Evolutionary conservation across 2,329 filamentous ascomycete genomes (phyloP).

Genomic region (Zelopaecilomyces penicillatus): DNA sequence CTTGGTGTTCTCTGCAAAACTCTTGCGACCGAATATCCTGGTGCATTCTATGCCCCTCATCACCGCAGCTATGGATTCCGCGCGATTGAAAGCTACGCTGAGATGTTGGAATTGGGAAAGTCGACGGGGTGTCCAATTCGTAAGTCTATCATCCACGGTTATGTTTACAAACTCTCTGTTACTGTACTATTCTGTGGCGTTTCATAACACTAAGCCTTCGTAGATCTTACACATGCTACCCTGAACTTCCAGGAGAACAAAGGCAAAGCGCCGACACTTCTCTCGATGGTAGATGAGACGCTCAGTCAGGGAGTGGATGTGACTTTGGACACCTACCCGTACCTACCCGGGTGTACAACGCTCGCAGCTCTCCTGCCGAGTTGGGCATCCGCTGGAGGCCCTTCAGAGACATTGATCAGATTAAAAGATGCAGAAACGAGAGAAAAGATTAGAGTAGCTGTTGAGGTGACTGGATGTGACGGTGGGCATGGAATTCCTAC

Average conservation of each 20-base stretch:
- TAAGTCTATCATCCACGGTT: constrained; percentile 5
- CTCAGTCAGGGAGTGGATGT: constrained; percentile 13
- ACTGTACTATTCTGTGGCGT: not conserved
- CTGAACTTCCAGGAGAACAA: constrained; percentile 17
- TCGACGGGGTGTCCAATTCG: constrained; percentile 16
- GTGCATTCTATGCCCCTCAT: constrained; percentile 16
- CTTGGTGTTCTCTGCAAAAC: constrained; percentile 14
- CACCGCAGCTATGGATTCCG: constrained; percentile 17
- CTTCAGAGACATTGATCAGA: constrained; percentile 13
- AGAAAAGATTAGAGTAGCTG: constrained; percentile 14
- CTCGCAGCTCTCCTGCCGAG: constrained; percentile 15
- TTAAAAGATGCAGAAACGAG: constrained; percentile 11
- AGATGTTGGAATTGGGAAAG: constrained; percentile 16
- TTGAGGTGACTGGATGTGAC: constrained; percentile 17
- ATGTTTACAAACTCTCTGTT: not conserved
- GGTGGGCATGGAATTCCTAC: constrained; percentile 19
- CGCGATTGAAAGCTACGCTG: constrained; percentile 16
- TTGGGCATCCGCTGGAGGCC: constrained; percentile 17
- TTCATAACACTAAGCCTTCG: constrained; percentile 1
- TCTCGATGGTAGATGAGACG: constrained; percentile 14
- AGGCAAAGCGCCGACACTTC: constrained; percentile 13
- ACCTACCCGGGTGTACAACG: constrained; percentile 16
- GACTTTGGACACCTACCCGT: constrained; percentile 17
- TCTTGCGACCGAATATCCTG: constrained; percentile 14
- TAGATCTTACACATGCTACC: constrained; percentile 17